Percentiles rank a stretch among this genome's conserved stretches.
Conservation (phyloP, 208 protist genomes). For the Acanthamoeba castellanii region DNA sequence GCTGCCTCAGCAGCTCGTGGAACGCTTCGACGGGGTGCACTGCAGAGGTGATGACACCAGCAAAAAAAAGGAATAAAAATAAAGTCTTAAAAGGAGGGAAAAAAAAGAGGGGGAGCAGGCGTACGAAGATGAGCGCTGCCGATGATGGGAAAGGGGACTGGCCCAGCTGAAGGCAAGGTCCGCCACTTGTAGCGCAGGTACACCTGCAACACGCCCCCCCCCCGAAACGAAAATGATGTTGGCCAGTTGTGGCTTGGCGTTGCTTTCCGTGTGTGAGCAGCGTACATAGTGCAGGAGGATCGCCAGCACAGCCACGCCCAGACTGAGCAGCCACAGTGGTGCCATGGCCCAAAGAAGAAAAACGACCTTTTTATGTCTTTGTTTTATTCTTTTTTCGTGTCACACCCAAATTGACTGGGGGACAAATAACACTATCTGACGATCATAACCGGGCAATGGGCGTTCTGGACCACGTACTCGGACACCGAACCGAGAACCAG, state of each 20-base stretch:
- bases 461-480: neutral
- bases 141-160: neutral
- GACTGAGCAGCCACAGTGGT: no score
- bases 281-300: neutral
- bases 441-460: neutral
- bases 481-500: constrained; percentile 15
- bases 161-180: neutral
- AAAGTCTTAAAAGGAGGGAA: neutral
- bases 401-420: no score
- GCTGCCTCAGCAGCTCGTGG: neutral
- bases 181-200: neutral
- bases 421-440: no score
- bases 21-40: neutral
- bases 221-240: no score
- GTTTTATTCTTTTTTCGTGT: no score
- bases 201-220: neutral
- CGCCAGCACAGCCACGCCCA: neutral
- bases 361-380: no score
- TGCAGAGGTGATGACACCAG: neutral
- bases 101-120: neutral
- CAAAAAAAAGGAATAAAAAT: neutral
- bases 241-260: neutral
- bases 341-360: no score
- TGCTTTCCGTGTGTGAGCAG: neutral
- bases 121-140: neutral